Evolutionary conservation across 345 rosid genomes (phyloP).

Genomic region (Brassica carinata): DNA sequence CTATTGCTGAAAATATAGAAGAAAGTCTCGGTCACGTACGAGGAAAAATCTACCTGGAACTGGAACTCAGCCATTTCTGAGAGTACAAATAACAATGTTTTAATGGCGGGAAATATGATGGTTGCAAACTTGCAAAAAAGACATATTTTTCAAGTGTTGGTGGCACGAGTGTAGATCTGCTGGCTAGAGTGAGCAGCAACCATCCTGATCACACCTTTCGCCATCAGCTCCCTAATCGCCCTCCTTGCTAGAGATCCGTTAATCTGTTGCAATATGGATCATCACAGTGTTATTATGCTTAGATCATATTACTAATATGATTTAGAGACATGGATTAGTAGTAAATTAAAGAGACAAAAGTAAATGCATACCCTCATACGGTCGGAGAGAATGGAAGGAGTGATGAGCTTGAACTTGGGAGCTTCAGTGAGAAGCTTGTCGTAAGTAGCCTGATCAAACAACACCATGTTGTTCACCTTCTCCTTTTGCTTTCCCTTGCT

Average conservation of each 20-base stretch:
- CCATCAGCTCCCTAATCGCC: constrained; percentile 77
- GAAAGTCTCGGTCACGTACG: neutral
- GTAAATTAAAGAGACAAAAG: too few species aligned
- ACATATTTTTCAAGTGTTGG: constrained; percentile 49
- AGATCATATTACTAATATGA: too few species aligned
- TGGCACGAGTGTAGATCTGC: constrained; percentile 76
- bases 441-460: constrained; percentile 80
- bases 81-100: too few species aligned
- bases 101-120: too few species aligned
- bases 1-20: too few species aligned
- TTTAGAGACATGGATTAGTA: too few species aligned
- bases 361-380: constrained; percentile 50
- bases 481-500: constrained; percentile 16
- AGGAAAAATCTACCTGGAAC: too few species aligned
- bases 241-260: constrained; percentile 64
- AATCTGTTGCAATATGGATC: neutral
- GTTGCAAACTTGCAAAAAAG: too few species aligned
- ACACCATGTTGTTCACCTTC: constrained; percentile 81
- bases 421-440: constrained; percentile 79
- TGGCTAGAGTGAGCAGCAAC: constrained; percentile 65
- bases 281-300: too few species aligned
- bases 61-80: too few species aligned
- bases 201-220: constrained; percentile 70
- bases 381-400: constrained; percentile 78
- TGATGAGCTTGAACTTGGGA: constrained; percentile 80